Base-by-base conservation (phyloP, 1,284 basidiomycete genomes). In the Pholiota adiposa region DNA sequence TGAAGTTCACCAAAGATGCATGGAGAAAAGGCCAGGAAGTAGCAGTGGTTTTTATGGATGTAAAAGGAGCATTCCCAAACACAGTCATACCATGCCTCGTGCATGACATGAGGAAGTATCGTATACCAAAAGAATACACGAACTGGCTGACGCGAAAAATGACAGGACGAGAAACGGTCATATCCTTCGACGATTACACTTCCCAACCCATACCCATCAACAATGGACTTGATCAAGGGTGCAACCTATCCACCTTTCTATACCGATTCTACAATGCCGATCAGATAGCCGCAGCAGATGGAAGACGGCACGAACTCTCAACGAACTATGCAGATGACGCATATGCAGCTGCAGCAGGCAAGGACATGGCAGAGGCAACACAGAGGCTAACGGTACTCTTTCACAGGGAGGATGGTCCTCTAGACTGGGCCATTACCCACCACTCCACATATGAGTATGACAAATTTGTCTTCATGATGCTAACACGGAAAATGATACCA, bases 181-280 rank as follows among this genome's bases (percentile, higher is more conserved):
- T 75, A 1, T 25, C 33, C 0, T 75, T 76, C 40, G 72, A 75
- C 51, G 68, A 73, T 50, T 71, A 52, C 58, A 51, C 16, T 1
- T 72, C 71, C 11, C 40, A 57, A 0, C 61, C 58, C 3, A 66
- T 71, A 41, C 31, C 36, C 0, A 50, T 72, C 0, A 27, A 23
- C 9, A 71, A 67, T 18, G 69, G 73, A 12, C 58, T 70, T 0
- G 67, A 66, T 9, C 72, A 73, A 61, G 73, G 72, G 55, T 73
- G 71, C 63, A 72, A 73, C 4, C 62, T 72, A 12, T 77, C 76
- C 0, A 62, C 69, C 2, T 69, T 77, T 0, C 51, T 69, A 0
- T 62, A 59, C 77, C 70, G 58, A 60, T 72, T 76, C 58, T 80
- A 77, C 68, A 77, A 75, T 44, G 65, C 67, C 1, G 59, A 59